Evolutionary conservation across 2,329 filamentous ascomycete genomes (phyloP), one percentile per base, ranked within the genome.

Genomic region (Paraphaeosphaeria minitans): DNA sequence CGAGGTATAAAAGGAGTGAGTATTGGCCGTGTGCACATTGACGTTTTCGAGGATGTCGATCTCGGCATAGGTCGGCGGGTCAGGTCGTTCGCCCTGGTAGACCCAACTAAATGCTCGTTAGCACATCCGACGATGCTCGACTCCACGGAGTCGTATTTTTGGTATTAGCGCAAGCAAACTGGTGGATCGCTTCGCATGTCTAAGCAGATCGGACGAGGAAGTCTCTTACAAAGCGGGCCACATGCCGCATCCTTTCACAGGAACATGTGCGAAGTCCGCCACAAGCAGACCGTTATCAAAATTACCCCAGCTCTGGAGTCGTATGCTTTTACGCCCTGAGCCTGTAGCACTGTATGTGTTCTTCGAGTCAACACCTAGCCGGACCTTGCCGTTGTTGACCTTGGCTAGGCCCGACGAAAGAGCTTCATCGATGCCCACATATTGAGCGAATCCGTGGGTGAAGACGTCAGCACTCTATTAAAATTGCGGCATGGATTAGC

Each of bases 1-100:
- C 13, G 39, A 37, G 2, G 51, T 58, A 51, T 55, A 58, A 10
- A 58, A 31, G 0, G 56, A 55, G 14, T 49, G 37, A 8, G 37
- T 35, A 51, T 58, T 58, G 5, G 16, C 19, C 7, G 51, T 37
- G 19, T 49, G 45, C 16, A 42, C 19, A 46, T 54, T 55, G 21
- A 55, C 56, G 46, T 50, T 51, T 31, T 58, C 56, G 13, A 58
- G 16, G 42, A 59, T 55, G n/a, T 59, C 52, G 29, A 55, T 59
- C 45, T 59, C 57, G 12, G 57, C 48, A 46, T 59, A 59, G 9
- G 24, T 24, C 3, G 29, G 27, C 29, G 16, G 3, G 6, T 4
- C 6, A 27, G 24, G 37, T 7, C 78, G 74, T 58, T 82, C 80
- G n/a, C 76, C 41, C 14, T 58, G 35, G n/a, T 56, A 47, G 24